Percentiles rank a stretch among this genome's conserved stretches.
Evolutionary conservation across 352 stramenopile species (phyloP).

Genomic region (Globisporangium lucens): DNA sequence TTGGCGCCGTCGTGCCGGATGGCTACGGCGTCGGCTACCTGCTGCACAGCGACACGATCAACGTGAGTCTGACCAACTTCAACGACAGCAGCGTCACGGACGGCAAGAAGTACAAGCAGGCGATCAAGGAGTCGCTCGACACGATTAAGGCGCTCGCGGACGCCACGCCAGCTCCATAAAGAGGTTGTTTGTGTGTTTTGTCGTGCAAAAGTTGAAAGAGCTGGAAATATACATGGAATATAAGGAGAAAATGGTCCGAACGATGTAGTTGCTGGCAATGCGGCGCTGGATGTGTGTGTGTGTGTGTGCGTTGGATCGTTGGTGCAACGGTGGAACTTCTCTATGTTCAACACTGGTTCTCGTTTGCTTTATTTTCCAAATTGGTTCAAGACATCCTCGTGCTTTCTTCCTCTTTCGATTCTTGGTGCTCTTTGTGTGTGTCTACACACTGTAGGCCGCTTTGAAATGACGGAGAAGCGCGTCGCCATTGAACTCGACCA

Average conservation of each 20-base stretch:
- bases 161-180: constrained; percentile 23
- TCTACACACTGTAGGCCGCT: constrained; percentile 38
- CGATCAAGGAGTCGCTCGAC: constrained; percentile 60
- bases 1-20: constrained; percentile 83
- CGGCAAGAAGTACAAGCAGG: constrained; percentile 63
- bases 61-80: constrained; percentile 86
- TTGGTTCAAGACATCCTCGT: too few species aligned
- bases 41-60: constrained; percentile 79
- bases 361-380: neutral
- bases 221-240: neutral
- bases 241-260: neutral
- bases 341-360: neutral
- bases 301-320: neutral
- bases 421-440: too few species aligned
- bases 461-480: constrained; percentile 63
- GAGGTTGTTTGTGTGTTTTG: neutral
- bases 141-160: constrained; percentile 78
- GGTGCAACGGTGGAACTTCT: neutral
- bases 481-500: constrained; percentile 65
- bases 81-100: constrained; percentile 74
- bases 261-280: neutral
- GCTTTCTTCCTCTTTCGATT: too few species aligned
- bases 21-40: constrained; percentile 91
- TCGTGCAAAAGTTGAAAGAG: neutral
- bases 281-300: neutral